phyloP scores from a whole-genome alignment of 495 filamentous ascomycete genomes.

The Margaritispora aquatica region DNA sequence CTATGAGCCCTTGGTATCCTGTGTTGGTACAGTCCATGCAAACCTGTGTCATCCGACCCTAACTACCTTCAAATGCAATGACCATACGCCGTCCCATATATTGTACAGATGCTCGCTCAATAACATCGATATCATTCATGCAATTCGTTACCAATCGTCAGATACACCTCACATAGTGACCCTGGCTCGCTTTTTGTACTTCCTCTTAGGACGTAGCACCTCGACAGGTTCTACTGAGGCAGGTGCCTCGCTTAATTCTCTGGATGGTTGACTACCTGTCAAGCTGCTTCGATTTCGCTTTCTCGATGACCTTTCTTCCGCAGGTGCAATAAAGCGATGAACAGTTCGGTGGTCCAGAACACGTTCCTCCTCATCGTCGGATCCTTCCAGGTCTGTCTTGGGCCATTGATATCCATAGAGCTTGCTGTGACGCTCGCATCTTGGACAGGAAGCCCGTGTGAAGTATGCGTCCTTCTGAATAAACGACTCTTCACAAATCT shows the following conservation, averaged over 20 bases:
- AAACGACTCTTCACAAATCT: conserved; percentile 72
- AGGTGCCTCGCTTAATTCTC: conserved; percentile 21
- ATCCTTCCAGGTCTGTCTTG: conserved; percentile 75
- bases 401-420: conserved; percentile 95
- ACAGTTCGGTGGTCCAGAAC: conserved; percentile 67
- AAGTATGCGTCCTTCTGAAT: conserved; percentile 83
- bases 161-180: conserved; percentile 1
- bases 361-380: conserved; percentile 67
- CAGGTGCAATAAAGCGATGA: conserved; percentile 60
- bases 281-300: conserved; percentile 10
- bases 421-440: conserved; percentile 93
- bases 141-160: neutral
- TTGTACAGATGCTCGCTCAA: conserved; percentile 9
- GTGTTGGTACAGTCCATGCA: conserved; percentile 1
- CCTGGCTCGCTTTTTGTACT: conserved; percentile 1
- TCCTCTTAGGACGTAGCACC: conserved; percentile 7
- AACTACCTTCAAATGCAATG: neutral
- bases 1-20: neutral
- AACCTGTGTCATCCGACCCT: neutral
- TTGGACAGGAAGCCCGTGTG: conserved; percentile 75
- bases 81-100: neutral
- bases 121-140: neutral
- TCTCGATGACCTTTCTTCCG: conserved; percentile 56
- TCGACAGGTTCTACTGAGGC: conserved; percentile 15
- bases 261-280: conserved; percentile 26